A percentile compares a stretch with the other conserved stretches of the same genome.
These are phyloP conservation scores for Cinnamomum chago DNA, from an alignment of 164 flowering plant species.

Conservation along the genomic window DNA sequence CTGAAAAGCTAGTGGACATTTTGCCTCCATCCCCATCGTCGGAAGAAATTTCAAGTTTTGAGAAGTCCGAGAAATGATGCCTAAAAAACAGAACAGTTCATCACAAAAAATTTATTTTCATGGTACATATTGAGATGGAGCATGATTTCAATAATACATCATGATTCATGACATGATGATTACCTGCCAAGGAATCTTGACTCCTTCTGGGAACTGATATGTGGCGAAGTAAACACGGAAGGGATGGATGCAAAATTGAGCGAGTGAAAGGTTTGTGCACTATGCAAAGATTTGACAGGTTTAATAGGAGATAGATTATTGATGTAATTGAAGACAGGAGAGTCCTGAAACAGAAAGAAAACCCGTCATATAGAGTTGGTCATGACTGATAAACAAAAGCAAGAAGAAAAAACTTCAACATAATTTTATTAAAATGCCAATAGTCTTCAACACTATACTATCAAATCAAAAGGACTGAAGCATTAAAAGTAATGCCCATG, in stretches of 20 bases:
- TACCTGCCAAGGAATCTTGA: slow-evolving; percentile 63
- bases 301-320: slow-evolving; percentile 92
- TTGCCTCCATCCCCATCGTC: slow-evolving; percentile 30
- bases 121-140: not conserved
- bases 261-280: slow-evolving; percentile 63
- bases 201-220: slow-evolving; percentile 53
- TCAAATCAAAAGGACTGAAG: not conserved
- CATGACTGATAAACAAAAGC: not conserved
- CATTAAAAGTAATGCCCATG: not conserved
- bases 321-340: slow-evolving; percentile 84
- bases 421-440: no score
- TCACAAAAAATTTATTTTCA: not conserved
- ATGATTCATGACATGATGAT: slow-evolving; percentile 9
- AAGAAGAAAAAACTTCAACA: not conserved
- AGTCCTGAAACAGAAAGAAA: slow-evolving; percentile 56
- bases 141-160: not conserved
- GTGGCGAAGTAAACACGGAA: slow-evolving; percentile 89
- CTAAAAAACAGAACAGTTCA: slow-evolving; percentile 32
- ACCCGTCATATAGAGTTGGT: not conserved
- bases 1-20: slow-evolving; percentile 21
- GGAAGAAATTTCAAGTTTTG: slow-evolving; percentile 43
- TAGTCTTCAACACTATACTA: not conserved
- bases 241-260: slow-evolving; percentile 71
- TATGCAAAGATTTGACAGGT: slow-evolving; percentile 61
- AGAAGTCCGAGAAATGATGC: slow-evolving; percentile 42